Base-by-base conservation (phyloP, 2,329 filamentous ascomycete genomes). In the Trichoderma simmonsii region DNA sequence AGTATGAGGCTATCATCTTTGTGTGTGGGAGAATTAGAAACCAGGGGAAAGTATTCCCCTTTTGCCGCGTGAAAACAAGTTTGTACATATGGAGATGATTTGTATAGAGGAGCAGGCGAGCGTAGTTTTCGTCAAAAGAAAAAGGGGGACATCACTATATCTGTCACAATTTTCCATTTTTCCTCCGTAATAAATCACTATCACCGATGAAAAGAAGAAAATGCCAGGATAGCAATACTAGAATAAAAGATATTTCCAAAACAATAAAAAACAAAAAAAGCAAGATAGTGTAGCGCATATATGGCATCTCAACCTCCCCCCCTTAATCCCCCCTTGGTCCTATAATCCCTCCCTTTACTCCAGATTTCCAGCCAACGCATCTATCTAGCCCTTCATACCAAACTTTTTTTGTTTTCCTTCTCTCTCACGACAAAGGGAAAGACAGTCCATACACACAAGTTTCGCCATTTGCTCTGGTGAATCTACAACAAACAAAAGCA, bases 401-500 rank as follows among this genome's bases (percentile, higher is more conserved):
- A 71, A 67, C 54, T 67, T 67, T 30, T 66, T 67, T 34, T 61
- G 21, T 60, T 48, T 48, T 28, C 43, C 30, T 43, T 43, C 32
- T 64, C 21, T 64, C 24, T 65, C 62, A 67, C 60, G 36, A 56
- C 60, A 71, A 63, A 63, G 34, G 60, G 26, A 32, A 71, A 48
- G 51, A 39, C 30, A 71, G 61, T 54, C 60, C 59, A 65, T 57
- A 21, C 48, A 48, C 43, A 48, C n/a, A 48, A 48, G 21, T 28
- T 34, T 54, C 28, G 56, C 56, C 30, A 60, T 65, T 51, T 60
- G 70, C 61, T 68, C 64, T 68, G 54, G 59, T 28, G 26, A 32
- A 69, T 68, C 65, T 59, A 71, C 61, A 70, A 61, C 30, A 24
- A 72, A 67, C 12, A 24, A 51, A 60, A 65, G 59, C 68, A 71